Evolutionary conservation across 768 basidiomycete species (phyloP), one percentile per base, ranked within the genome.

Genomic region (Melanogaster broomeanus): DNA sequence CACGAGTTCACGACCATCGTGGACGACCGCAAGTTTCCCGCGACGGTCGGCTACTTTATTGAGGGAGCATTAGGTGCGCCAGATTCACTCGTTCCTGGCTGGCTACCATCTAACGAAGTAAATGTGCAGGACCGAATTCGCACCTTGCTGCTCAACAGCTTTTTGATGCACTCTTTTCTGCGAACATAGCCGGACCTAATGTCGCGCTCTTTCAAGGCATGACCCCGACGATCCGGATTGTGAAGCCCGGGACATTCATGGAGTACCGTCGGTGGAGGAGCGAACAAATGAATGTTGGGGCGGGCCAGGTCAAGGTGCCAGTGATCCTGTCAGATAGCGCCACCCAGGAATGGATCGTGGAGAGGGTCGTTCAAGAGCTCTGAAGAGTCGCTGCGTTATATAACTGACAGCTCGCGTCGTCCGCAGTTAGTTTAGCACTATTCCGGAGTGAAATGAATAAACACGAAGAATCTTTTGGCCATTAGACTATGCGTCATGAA

Each of bases 231-330:
- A 37, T 60, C 33, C 52, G 58, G 4, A 22, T 57, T 5, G 50
- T 57, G 1, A 41, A 59, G 27, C 51, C 57, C 0, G 57, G 57
- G 22, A 54, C 52, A 11, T 58, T 52, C 31, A 30, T 33, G 42
- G 49, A 54, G 24, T 58, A 49, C 19, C 45, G 55, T 34, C 24
- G 18, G 42, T 50, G 49, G 51, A 52, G 19, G 34, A 49, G 42
- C 12, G 49, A 62, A 34, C 31, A 18, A 9, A 41, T 52, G 42
- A 45, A 44, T 16, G 40, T 46, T 18, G 49, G 54, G 21, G 18
- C 54, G 2, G 49, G 50, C 4, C 61, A 60, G 50, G 27, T 57
- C 28, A 63, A 60, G 41, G 52, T 56, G 5, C 56, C 56, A 2
- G 50, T 50, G 12, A 54, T 62, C 21, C 16, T 62, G 34, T 27